Base-by-base conservation (phyloP, 2,329 filamentous ascomycete genomes). In the Fusarium subtropicale region DNA sequence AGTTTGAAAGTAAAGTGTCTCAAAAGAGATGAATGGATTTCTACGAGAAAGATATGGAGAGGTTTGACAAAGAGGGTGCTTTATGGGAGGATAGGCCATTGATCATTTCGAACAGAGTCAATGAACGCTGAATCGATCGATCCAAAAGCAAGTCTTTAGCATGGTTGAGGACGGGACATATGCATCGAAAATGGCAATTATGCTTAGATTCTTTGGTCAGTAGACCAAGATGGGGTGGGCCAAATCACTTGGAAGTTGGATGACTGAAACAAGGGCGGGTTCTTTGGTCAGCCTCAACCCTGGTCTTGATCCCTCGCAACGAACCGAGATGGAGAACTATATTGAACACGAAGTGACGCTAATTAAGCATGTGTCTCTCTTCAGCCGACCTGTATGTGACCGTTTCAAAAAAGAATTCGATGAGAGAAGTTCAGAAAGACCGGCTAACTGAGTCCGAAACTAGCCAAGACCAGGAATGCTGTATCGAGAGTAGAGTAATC, bases 381-480 rank as follows among this genome's bases (percentile, higher is more conserved):
- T 69, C 66, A 69, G 67, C 56, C 33, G 66, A 50, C 56, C 56
- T 36, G 18, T 34, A 34, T 22, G 53, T 47, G 66, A 61, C 52
- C 44, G 46, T 33, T 48, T 44, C 46, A 54, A 47, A 60, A 60
- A 58, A 47, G 50, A 64, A 50, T 31, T 57, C 41, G 12, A 46
- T 44, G 34, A 45, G 33, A 24, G 41, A 55, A 47, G 64, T 59
- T 20, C 20, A 46, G 13, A 28, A 66, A 47, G 38, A 31, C 48
- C 24, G 33, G 18, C 47, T 24, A 54, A 63, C 53, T 46, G 44
- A 59, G 22, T 68, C 36, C 54, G 57, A 69, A 70, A 69, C 66
- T 28, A 46, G 53, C 66, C 51, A 64, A 68, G 66, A 45, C 47
- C 16, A 16, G 15, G 26, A 39, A 28, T 22, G 28, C 34, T 34